Percentiles rank a stretch among this genome's conserved stretches.
Evolutionary conservation across 805 yeast genomes (phyloP).

Genomic region (Isabelozyma pseudorhagii): DNA sequence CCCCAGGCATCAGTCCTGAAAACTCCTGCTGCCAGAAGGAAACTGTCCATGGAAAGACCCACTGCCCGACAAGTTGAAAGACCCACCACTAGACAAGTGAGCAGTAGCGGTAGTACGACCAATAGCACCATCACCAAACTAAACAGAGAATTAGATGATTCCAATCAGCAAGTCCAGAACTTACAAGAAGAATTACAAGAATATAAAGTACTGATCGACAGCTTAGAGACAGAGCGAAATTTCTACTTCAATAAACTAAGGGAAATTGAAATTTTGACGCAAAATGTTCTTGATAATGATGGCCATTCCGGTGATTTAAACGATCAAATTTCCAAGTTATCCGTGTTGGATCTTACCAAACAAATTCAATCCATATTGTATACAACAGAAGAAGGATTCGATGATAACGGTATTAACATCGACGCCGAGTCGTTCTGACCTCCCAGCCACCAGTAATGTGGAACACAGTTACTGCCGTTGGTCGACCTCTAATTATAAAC

Average conservation of each 20-base stretch:
- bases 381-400: constrained; percentile 82
- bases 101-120: not conserved
- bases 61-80: not conserved
- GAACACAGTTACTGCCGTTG: no score
- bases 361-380: constrained; percentile 76
- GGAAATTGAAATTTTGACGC: constrained; percentile 80
- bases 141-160: constrained; percentile 46
- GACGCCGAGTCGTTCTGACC: constrained; percentile 16
- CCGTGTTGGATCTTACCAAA: constrained; percentile 28
- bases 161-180: constrained; percentile 36
- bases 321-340: constrained; percentile 38
- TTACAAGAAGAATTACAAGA: constrained; percentile 55
- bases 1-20: not conserved
- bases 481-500: no score
- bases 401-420: constrained; percentile 26
- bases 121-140: not conserved
- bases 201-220: constrained; percentile 56
- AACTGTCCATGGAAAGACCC: not conserved
- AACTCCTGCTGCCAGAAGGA: not conserved
- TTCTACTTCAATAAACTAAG: constrained; percentile 87
- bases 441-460: not conserved
- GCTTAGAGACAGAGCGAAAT: constrained; percentile 78
- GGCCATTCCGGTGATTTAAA: constrained; percentile 24
- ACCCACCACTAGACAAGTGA: not conserved
- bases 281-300: constrained; percentile 39